Evolutionary conservation across 2,329 filamentous ascomycete genomes (phyloP).

Genomic region (Talaromyces sp.): DNA sequence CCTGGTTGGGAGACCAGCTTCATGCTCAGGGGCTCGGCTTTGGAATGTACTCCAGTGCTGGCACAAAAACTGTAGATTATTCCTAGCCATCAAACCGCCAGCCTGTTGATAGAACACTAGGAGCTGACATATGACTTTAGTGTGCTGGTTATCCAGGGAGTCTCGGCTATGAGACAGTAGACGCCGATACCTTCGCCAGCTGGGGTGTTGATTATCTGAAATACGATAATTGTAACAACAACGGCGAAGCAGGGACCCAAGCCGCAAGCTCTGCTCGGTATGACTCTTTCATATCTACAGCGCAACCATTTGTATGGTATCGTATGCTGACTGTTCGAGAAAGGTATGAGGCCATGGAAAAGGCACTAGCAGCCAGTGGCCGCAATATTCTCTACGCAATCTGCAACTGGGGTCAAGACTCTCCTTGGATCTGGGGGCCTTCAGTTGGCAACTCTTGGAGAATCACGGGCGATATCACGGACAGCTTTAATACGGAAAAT

Average conservation of each 20-base stretch:
- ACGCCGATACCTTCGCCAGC: constrained; percentile 37
- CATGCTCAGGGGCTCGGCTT: constrained; percentile 40
- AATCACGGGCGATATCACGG: constrained; percentile 39
- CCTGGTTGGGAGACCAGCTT: constrained; percentile 40
- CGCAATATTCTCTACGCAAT: constrained; percentile 47
- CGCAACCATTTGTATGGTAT: background rate
- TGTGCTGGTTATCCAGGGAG: constrained; percentile 45
- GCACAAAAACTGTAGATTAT: constrained; percentile 18
- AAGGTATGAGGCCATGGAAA: constrained; percentile 48
- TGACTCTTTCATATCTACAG: background rate
- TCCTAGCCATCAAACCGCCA: background rate
- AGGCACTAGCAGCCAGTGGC: constrained; percentile 42
- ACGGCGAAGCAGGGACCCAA: background rate
- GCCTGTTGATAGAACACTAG: background rate
- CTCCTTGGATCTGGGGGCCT: constrained; percentile 26
- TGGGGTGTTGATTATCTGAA: constrained; percentile 51
- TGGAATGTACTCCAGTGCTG: constrained; percentile 48
- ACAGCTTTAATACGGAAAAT: constrained; percentile 3
- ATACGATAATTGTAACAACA: constrained; percentile 41
- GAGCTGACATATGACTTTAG: background rate
- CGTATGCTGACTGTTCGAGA: background rate
- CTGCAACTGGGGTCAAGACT: constrained; percentile 50
- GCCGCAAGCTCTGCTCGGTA: background rate
- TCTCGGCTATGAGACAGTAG: constrained; percentile 40
- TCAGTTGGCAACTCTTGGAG: constrained; percentile 38